Base-by-base conservation (phyloP, 345 rosid species). In the Gossypium thurberi region DNA sequence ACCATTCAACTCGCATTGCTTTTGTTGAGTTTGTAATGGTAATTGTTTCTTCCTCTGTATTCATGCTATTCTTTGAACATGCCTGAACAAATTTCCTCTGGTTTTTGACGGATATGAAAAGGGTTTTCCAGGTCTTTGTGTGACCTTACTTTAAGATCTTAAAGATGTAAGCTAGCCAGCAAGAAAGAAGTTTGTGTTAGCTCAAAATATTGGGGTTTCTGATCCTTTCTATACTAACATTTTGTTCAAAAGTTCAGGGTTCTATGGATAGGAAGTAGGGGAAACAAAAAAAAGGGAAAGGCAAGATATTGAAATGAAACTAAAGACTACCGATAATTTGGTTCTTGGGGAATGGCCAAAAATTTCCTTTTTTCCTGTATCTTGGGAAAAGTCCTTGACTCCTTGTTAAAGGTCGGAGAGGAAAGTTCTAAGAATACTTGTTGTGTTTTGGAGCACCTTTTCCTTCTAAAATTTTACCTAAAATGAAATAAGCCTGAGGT, bases 11-110 rank as follows among this genome's bases (percentile, higher is more conserved):
- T 75, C 93, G 96, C 26, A 86, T 90, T 72, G 93, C 96, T 79
- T 90, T 90, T 79, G 96, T 90, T 64, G 96, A 90, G 83, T 90
- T 90, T 40, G 83, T 85, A 28, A 84, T 85, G 91, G 96, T 90
- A 87, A 77, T 52, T 72, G 40, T 52, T 42, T 74, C 62, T 72
- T 57, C 63, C 28, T 70, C 73, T 72, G 57, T 70, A 25, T 68
- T 61, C 37, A 9, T 2, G 15, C 56, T 9, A 15, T 26, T 26
- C 5, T 48, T 26, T 50, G 23, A 48, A 50, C 58, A 68, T 50
- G 15, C 58, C 23, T 26, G 15, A 50, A 68, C 58, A 50, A 25
- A 3, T 68, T 50, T 50, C 58, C 65, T 71, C 65, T 57, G 20
- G 63, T 71, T 71, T 57, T 42, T 71, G 10, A 57, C 53, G 14